These are phyloP conservation scores for Pisolithus thermaeus DNA, from an alignment of 1,284 basidiomycete species.

Conservation along the genomic window DNA sequence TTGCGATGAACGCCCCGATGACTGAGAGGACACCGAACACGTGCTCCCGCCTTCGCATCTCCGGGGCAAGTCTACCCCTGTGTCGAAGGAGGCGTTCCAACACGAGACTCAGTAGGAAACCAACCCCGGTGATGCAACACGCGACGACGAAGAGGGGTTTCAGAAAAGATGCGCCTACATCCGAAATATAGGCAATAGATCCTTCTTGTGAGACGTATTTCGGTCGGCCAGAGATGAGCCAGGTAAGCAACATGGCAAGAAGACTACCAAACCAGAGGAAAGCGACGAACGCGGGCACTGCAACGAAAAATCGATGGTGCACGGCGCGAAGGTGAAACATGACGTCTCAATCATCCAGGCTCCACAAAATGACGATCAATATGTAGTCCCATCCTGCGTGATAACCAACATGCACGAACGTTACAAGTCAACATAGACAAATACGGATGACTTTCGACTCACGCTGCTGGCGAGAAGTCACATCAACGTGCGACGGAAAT, in stretches of 20 bases:
- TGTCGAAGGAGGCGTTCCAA: conserved; percentile 61
- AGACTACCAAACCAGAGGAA: conserved; percentile 63
- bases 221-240: conserved; percentile 46
- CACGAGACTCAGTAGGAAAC: conserved; percentile 54
- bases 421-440: too few relatives aligned
- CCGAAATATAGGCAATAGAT: conserved; percentile 65
- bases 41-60: conserved; percentile 51
- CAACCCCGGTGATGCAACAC: conserved; percentile 52
- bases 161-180: conserved; percentile 61
- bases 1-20: conserved; percentile 55
- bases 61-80: conserved; percentile 54
- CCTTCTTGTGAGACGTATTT: conserved; percentile 46
- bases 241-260: conserved; percentile 62
- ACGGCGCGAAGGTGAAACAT: conserved; percentile 13
- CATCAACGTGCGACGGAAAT: too few relatives aligned
- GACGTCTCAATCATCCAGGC: background rate
- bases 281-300: conserved; percentile 54
- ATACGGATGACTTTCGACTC: too few relatives aligned
- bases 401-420: too few relatives aligned
- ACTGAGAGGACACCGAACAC: conserved; percentile 52
- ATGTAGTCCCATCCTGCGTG: too few relatives aligned
- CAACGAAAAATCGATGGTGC: conserved; percentile 53
- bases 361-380: background rate
- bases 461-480: too few relatives aligned
- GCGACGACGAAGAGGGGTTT: conserved; percentile 69